These are phyloP conservation scores for Clavariopsis aquatica DNA, from an alignment of 495 filamentous ascomycete genomes.

Conservation along the genomic window DNA sequence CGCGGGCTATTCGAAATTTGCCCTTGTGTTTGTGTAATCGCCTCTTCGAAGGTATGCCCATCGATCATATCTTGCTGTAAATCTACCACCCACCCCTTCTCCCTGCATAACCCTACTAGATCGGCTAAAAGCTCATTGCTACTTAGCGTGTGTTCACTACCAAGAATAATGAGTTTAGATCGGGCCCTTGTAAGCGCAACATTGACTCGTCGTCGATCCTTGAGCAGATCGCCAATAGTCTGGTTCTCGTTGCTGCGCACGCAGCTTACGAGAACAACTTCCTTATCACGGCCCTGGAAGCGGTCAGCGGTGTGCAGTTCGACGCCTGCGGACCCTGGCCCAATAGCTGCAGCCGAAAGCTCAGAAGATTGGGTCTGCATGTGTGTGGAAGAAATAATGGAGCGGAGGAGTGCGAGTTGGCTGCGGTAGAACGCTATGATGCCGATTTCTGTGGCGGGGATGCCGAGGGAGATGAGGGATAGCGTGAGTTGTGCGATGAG, in stretches of 20 bases:
- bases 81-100: slow-evolving; percentile 72
- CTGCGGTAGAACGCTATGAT: slow-evolving; percentile 98
- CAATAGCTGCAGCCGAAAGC: slow-evolving; percentile 27
- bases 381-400: slow-evolving; percentile 24
- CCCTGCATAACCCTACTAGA: slow-evolving; percentile 75
- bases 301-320: slow-evolving; percentile 97
- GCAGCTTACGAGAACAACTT: slow-evolving; percentile 79
- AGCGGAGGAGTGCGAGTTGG: slow-evolving; percentile 67
- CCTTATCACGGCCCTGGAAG: slow-evolving; percentile 95
- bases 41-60: slow-evolving; percentile 65
- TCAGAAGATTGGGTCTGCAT: slow-evolving; percentile 26
- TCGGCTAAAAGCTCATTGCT: slow-evolving; percentile 73
- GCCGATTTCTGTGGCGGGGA: slow-evolving; percentile 78
- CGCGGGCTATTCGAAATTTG: background rate
- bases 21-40: slow-evolving; percentile 44
- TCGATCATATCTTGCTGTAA: slow-evolving; percentile 62
- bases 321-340: slow-evolving; percentile 49
- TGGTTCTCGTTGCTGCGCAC: slow-evolving; percentile 82
- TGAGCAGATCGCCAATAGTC: slow-evolving; percentile 81
- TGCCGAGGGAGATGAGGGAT: slow-evolving; percentile 69
- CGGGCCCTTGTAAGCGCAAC: slow-evolving; percentile 91
- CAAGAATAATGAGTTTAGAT: slow-evolving; percentile 84
- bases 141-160: slow-evolving; percentile 71
- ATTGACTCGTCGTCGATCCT: slow-evolving; percentile 91
- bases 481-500: slow-evolving; percentile 78